These are phyloP conservation scores for Rhizophagus clarus DNA, from an alignment of 192 early-diverging fungal species.

Conservation along the genomic window DNA sequence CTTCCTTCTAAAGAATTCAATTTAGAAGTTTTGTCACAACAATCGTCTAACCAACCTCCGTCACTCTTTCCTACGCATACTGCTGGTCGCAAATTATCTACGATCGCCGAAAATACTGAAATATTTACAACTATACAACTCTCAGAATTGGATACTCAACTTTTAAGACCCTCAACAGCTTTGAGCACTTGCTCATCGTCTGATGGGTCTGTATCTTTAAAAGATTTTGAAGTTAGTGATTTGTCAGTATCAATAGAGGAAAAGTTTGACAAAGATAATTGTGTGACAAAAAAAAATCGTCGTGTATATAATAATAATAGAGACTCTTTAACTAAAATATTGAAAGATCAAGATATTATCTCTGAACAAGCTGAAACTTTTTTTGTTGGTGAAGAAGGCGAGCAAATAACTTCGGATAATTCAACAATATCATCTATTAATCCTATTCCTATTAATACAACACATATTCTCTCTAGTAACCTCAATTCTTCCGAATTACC, in stretches of 20 bases:
- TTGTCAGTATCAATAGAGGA: not conserved
- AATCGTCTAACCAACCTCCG: slow-evolving; percentile 9
- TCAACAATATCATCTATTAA: not conserved
- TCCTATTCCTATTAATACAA: not conserved
- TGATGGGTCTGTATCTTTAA: slow-evolving; percentile 10
- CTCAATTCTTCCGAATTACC: not conserved
- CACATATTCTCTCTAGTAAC: not conserved
- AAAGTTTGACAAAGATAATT: slow-evolving; percentile 19
- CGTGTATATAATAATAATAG: slow-evolving; percentile 29
- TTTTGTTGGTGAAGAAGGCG: not conserved
- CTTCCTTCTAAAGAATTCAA: not conserved
- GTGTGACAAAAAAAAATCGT: slow-evolving; percentile 28
- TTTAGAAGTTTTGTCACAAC: slow-evolving; percentile 11
- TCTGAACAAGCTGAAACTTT: not conserved
- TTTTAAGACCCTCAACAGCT: not conserved
- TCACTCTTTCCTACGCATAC: slow-evolving; percentile 8
- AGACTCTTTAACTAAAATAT: slow-evolving; percentile 19
- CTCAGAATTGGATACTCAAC: slow-evolving; percentile 18
- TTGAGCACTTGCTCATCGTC: slow-evolving; percentile 25
- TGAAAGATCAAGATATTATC: slow-evolving; percentile 17
- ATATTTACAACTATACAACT: not conserved
- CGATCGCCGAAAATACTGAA: not conserved
- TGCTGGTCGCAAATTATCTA: slow-evolving; percentile 18
- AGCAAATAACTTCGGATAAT: slow-evolving; percentile 10
- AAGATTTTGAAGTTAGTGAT: not conserved